Base-by-base conservation (phyloP, 441 rosid species). In the Populus hybrid region DNA sequence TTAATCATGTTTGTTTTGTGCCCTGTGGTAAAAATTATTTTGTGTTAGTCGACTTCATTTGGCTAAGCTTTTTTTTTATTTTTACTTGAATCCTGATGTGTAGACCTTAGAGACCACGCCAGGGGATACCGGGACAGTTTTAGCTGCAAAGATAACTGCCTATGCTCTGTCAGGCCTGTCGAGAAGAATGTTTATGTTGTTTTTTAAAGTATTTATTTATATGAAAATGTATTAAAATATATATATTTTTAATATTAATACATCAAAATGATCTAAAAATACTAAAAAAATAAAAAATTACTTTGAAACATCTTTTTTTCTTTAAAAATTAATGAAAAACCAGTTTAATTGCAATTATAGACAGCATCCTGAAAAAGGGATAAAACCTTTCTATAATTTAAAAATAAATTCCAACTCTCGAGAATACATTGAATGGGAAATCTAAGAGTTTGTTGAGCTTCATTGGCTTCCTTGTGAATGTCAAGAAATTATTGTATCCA, bases 211-310 rank as follows among this genome's bases (percentile, higher is more conserved):
- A 0, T 34, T 34, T 34, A 34, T 34, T 34, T 34, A 6, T 1
- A 0, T 34, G 0, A 7, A 34, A 34, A 0, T 32, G 0, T 6
- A 34, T 34, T 5, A 0, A 34, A 34, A 6, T 34, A 3, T 32
- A 34, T 24, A 24, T 24, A 0, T 36, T 36, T 36, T 36, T 36
- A 1, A 36, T 36, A 36, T 36, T 0, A 34, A 32, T 5, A 5
- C 0, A 32, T 32, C 5, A 32, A 34, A 34, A 34, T 5, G 6
- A 34, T 34, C 6, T 34, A 6, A 34, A 34, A 34, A 34, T 34
- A 34, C 6, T 34, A 5, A 34, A 34, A 34, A 6, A 34, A 0
- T 34, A 3, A 35, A 35, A 6, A 35, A 35, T 36, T 36, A 36
- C 2, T 34, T 34, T 34, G 36, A 34, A 34, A 34, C 1, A 1